phyloP scores from a whole-genome alignment of 768 basidiomycete species.

The Suillus discolor region DNA sequence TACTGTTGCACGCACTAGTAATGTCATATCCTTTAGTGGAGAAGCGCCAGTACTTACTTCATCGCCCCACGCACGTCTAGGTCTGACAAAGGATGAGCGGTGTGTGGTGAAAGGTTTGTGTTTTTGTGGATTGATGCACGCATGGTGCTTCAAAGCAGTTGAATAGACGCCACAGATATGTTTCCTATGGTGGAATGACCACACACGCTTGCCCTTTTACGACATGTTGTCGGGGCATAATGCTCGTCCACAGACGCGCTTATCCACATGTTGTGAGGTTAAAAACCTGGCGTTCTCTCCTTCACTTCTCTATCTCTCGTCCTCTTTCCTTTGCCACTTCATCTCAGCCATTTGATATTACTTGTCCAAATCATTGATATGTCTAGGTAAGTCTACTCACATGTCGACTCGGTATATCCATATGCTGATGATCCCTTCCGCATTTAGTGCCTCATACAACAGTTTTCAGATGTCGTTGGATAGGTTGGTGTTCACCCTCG shows the following conservation, averaged over 20 bases:
- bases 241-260: not conserved
- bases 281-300: not conserved
- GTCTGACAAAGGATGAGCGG: not conserved
- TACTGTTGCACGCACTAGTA: not conserved
- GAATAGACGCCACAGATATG: not conserved
- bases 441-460: not conserved
- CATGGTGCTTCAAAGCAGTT: not conserved
- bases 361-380: not conserved
- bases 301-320: not conserved
- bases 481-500: not conserved
- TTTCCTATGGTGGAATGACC: not conserved
- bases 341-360: no score
- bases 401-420: not conserved
- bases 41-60: not conserved
- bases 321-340: not conserved
- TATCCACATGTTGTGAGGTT: not conserved
- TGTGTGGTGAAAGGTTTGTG: no score
- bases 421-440: not conserved
- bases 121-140: not conserved
- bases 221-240: not conserved
- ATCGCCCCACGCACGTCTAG: not conserved
- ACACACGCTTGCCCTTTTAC: not conserved
- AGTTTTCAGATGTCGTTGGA: not conserved
- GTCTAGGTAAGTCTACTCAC: not conserved
- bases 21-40: not conserved